Evolutionary conservation across 306 rosid genomes (phyloP).

Genomic region (Oemleria cerasiformis): DNA sequence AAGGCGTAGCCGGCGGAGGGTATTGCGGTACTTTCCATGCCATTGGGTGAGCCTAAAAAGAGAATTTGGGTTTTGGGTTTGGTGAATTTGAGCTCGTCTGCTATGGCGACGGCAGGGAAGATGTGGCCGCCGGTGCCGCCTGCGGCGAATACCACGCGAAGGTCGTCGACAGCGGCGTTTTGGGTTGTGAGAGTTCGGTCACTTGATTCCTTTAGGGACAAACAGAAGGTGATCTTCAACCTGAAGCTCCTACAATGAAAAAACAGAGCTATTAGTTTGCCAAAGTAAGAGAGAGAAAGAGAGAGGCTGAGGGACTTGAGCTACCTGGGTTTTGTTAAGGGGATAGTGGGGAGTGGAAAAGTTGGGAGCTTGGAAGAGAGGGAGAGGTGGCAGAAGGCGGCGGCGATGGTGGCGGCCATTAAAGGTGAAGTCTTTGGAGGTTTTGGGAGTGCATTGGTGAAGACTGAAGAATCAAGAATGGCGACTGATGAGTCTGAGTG

Average conservation of each 20-base stretch:
- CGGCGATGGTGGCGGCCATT: slow-evolving; percentile 40
- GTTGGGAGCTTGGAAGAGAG: slow-evolving; percentile 22
- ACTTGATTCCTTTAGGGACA: slow-evolving; percentile 31
- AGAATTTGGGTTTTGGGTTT: slow-evolving; percentile 47
- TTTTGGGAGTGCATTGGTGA: slow-evolving; percentile 6
- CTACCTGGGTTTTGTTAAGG: slow-evolving; percentile 25
- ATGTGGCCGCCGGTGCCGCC: slow-evolving; percentile 75
- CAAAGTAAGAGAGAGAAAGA: background rate
- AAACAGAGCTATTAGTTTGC: slow-evolving; percentile 7
- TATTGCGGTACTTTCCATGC: slow-evolving; percentile 60
- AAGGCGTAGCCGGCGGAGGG: slow-evolving; percentile 53
- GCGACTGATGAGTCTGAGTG: background rate
- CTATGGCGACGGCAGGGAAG: slow-evolving; percentile 71
- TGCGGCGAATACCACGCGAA: slow-evolving; percentile 61
- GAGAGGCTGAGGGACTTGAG: slow-evolving; percentile 22
- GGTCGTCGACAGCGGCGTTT: slow-evolving; percentile 24
- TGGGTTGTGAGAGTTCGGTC: slow-evolving; percentile 24
- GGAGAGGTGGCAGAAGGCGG: slow-evolving; percentile 11
- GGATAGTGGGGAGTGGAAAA: slow-evolving; percentile 6
- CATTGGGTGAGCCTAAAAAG: slow-evolving; percentile 56
- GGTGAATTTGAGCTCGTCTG: slow-evolving; percentile 56
- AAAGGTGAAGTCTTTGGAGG: slow-evolving; percentile 22
- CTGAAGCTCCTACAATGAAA: slow-evolving; percentile 27
- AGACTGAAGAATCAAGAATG: background rate
- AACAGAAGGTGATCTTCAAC: slow-evolving; percentile 29